Conservation (phyloP, 2,329 filamentous ascomycete species). For the Magnaporthales sp. region DNA sequence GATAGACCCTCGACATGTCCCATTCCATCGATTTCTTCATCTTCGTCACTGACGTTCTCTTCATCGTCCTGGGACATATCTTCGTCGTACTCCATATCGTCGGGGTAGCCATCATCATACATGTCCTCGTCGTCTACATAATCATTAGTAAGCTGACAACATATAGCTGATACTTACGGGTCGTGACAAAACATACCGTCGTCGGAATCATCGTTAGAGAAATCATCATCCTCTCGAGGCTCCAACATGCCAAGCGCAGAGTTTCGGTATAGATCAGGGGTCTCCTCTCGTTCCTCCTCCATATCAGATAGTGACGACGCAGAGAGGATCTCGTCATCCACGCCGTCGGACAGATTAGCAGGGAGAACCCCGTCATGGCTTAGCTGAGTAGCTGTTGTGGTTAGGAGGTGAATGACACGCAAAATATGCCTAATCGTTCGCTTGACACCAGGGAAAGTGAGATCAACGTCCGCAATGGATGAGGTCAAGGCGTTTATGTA, state of each 20-base stretch:
- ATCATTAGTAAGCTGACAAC: conserved; percentile 16
- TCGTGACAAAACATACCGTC: conserved; percentile 35
- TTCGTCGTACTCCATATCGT: conserved; percentile 86
- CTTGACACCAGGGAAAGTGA: conserved; percentile 90
- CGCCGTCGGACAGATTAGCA: conserved; percentile 36
- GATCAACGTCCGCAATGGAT: conserved; percentile 89
- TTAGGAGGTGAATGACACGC: conserved; percentile 78
- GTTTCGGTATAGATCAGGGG: conserved; percentile 93
- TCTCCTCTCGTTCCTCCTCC: conserved; percentile 83
- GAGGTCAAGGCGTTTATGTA: conserved; percentile 82
- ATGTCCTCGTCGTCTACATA: conserved; percentile 74
- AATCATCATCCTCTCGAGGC: conserved; percentile 70
- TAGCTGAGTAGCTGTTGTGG: conserved; percentile 75
- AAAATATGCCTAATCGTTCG: conserved; percentile 94
- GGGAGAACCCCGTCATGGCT: conserved; percentile 75
- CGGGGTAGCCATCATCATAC: conserved; percentile 86
- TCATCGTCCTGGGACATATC: conserved; percentile 72
- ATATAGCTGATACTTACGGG: background rate
- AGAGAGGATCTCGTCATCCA: conserved; percentile 82
- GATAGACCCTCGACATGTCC: conserved; percentile 73
- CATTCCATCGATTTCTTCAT: conserved; percentile 75
- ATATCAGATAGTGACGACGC: conserved; percentile 83
- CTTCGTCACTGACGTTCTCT: conserved; percentile 83
- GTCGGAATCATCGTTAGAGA: conserved; percentile 59
- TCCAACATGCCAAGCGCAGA: conserved; percentile 94